Evolutionary conservation across 306 rosid genomes (phyloP).

Genomic region (Mimosa bimucronata): DNA sequence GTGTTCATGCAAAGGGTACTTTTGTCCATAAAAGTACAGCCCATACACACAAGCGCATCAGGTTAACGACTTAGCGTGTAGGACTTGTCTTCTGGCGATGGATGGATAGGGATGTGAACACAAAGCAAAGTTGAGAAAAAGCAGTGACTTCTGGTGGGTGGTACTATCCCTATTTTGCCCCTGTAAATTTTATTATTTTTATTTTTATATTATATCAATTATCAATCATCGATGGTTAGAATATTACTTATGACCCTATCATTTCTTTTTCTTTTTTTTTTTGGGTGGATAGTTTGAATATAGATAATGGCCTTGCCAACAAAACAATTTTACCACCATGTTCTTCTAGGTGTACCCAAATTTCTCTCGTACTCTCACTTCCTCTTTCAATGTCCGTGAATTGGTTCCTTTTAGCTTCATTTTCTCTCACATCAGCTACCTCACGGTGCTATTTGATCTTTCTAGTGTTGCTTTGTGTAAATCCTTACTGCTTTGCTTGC

Average conservation of each 20-base stretch:
- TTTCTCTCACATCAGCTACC: conserved; percentile 31
- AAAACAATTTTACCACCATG: conserved; percentile 44
- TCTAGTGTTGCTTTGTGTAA: conserved; percentile 28
- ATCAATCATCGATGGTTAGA: conserved; percentile 34
- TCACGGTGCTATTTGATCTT: conserved; percentile 25
- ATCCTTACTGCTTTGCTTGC: conserved; percentile 32
- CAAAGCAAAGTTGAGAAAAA: conserved; percentile 49
- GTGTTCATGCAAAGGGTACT: conserved; percentile 60
- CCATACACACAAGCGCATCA: conserved; percentile 41
- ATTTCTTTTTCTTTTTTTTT: background rate
- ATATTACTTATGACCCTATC: conserved; percentile 33
- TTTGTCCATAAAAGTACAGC: conserved; percentile 47
- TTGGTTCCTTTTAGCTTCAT: conserved; percentile 41
- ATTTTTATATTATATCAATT: background rate
- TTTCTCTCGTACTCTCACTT: conserved; percentile 43
- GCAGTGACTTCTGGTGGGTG: conserved; percentile 61
- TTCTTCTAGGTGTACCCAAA: conserved; percentile 36
- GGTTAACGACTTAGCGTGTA: conserved; percentile 78
- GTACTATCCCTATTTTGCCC: conserved; percentile 58
- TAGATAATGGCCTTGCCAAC: conserved; percentile 57
- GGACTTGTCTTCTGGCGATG: conserved; percentile 62
- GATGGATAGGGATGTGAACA: conserved; percentile 74
- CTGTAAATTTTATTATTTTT: background rate
- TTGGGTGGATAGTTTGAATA: conserved; percentile 59
- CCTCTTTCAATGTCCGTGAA: conserved; percentile 45